Percentiles rank a stretch among this genome's conserved stretches.
Evolutionary conservation across 164 flowering plant species (phyloP).

Genomic region (Vitis rotundifolia): DNA sequence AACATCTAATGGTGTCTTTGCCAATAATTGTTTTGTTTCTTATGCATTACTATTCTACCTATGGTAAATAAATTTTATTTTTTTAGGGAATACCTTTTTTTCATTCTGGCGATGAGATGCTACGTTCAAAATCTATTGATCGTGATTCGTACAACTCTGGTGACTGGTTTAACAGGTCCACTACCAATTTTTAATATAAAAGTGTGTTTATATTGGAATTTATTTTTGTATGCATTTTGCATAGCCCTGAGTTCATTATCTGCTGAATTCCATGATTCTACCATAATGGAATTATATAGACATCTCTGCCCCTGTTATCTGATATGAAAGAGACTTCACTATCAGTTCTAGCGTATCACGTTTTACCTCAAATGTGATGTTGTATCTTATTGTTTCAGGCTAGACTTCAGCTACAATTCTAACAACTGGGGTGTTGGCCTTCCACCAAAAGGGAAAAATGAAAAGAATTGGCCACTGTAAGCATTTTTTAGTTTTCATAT

Average conservation of each 20-base stretch:
- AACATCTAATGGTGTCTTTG: not conserved
- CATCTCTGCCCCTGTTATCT: too few species aligned
- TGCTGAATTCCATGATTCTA: not conserved
- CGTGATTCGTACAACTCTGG: constrained; percentile 99
- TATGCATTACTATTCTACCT: not conserved
- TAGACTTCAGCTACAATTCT: constrained; percentile 76
- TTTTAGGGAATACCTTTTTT: constrained; percentile 89
- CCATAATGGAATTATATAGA: not conserved
- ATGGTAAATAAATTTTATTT: not conserved
- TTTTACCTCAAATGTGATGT: not conserved
- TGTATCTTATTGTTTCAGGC: constrained; percentile 39
- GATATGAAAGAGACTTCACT: not conserved
- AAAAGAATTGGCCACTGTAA: constrained; percentile 87
- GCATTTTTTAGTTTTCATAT: constrained; percentile 18
- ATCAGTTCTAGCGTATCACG: not conserved
- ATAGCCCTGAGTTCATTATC: not conserved
- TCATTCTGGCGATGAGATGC: constrained; percentile 91
- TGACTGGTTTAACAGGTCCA: constrained; percentile 96
- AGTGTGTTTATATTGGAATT: not conserved
- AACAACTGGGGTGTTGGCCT: constrained; percentile 98
- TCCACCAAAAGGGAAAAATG: constrained; percentile 90
- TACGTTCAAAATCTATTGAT: constrained; percentile 96
- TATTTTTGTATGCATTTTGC: not conserved
- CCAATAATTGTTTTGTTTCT: not conserved
- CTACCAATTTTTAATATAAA: not conserved